Evolutionary conservation across 164 flowering plant species (phyloP).

Genomic region (Akebia trifoliata): DNA sequence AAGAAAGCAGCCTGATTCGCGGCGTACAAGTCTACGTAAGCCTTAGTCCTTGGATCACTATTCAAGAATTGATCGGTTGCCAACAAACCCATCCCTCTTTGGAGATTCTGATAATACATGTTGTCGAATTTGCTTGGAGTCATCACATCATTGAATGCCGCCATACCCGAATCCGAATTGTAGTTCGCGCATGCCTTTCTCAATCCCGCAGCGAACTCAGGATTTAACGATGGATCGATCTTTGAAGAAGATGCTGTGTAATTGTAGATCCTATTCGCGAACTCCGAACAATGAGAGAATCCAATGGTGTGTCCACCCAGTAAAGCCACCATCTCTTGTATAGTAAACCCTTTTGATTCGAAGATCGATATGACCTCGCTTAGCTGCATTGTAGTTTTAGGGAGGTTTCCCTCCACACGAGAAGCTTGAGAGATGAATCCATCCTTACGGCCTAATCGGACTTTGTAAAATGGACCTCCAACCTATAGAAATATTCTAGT

Average conservation of each 20-base stretch:
- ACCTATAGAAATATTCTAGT: too few species aligned
- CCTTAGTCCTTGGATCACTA: slow-evolving; percentile 44
- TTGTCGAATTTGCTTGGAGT: slow-evolving; percentile 70
- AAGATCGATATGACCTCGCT: slow-evolving; percentile 33
- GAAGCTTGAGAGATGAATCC: slow-evolving; percentile 34
- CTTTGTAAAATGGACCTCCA: slow-evolving; percentile 62
- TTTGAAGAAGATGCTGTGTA: slow-evolving; percentile 24
- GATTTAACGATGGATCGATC: slow-evolving; percentile 40
- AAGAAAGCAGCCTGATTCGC: slow-evolving; percentile 47
- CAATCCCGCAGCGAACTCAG: slow-evolving; percentile 35
- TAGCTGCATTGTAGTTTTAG: slow-evolving; percentile 31
- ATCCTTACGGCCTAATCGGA: slow-evolving; percentile 60
- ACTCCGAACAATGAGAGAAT: slow-evolving; percentile 71
- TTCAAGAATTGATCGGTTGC: slow-evolving; percentile 35
- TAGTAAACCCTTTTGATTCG: slow-evolving; percentile 36
- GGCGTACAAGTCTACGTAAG: slow-evolving; percentile 46
- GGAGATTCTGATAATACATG: slow-evolving; percentile 48
- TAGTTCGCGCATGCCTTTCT: slow-evolving; percentile 38
- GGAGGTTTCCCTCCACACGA: slow-evolving; percentile 31
- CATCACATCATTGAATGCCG: slow-evolving; percentile 64
- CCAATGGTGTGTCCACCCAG: slow-evolving; percentile 75
- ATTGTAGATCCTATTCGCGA: slow-evolving; percentile 40
- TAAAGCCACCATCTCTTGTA: slow-evolving; percentile 55
- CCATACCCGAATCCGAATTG: slow-evolving; percentile 31
- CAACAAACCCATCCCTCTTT: slow-evolving; percentile 49